Evolutionary conservation across 1,284 basidiomycete species (phyloP), one percentile per base, ranked within the genome.

Genomic region (Xerocomus nothofagi): DNA sequence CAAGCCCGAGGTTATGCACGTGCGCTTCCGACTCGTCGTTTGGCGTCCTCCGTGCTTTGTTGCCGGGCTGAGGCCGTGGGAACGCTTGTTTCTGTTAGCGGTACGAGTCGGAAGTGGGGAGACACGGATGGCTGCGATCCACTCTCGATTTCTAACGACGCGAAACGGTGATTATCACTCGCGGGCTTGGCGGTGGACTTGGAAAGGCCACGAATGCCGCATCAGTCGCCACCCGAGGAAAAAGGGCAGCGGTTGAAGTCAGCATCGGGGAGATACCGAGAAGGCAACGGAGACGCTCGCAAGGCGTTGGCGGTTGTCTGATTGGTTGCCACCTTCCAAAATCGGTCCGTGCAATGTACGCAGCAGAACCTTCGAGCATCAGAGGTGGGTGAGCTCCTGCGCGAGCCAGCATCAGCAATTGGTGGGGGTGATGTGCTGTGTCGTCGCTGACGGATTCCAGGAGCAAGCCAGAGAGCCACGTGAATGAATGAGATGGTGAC

Each of bases 11-110:
- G 88, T 93, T 38, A 76, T 93, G n/a, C 45, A 84, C 78, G 1
- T 91, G 90, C 18, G 91, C 94, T 32, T 86, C 94, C 44, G 92
- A 93, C 62, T 83, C 88, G 1, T 91, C 81, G 11, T 82, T 93
- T 69, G 87, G 88, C 10, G 88, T 92, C 39, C 74, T 93, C 3
- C 79, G 87, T 15, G 84, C 89, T 0, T 72, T 94, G 17, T 68
- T 76, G 8, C 73, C 71, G 3, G 71, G 66, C 17, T 76, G 75
- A 1, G n/a, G n/a, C n/a, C n/a, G n/a, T n/a, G n/a, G n/a, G n/a
- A n/a, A n/a, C n/a, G n/a, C n/a, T n/a, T n/a, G n/a, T n/a, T n/a
- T n/a, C n/a, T n/a, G n/a, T n/a, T n/a, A n/a, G n/a, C n/a, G n/a
- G n/a, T n/a, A n/a, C n/a, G n/a, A n/a, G n/a, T n/a, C n/a, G n/a